These are phyloP conservation scores for Magnolia changhungtana DNA, from an alignment of 164 flowering plant species.

Conservation along the genomic window DNA sequence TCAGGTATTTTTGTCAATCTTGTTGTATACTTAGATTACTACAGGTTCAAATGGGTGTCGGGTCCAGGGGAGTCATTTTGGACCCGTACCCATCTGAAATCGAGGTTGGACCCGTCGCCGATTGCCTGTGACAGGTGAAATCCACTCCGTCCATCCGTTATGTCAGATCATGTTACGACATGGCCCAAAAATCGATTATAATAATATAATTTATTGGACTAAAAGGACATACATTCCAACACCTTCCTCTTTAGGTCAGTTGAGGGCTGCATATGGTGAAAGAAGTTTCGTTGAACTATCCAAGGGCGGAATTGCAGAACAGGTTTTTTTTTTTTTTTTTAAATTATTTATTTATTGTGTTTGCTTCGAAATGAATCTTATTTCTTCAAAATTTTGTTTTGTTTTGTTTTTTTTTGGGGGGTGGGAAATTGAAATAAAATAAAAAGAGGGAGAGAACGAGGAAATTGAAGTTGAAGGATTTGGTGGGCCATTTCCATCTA, in stretches of 20 bases:
- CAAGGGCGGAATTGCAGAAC: not conserved
- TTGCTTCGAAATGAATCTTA: not conserved
- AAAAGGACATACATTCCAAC: no score
- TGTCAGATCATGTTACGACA: no score
- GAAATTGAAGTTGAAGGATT: slow-evolving; percentile 36
- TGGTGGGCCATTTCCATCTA: slow-evolving; percentile 40
- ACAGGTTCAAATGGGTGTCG: no score
- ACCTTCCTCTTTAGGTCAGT: no score
- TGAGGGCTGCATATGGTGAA: not conserved
- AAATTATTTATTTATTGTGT: not conserved
- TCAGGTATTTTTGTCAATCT: not conserved
- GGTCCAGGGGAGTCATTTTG: no score
- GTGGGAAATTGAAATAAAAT: not conserved
- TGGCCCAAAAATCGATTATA: no score
- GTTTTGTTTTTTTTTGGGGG: not conserved
- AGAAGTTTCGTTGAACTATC: not conserved
- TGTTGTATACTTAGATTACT: no score
- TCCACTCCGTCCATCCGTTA: no score
- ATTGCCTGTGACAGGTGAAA: no score
- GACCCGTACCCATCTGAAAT: no score
- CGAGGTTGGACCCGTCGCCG: no score
- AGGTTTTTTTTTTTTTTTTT: not conserved
- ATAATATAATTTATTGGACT: no score
- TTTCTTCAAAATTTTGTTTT: not conserved
- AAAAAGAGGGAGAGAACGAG: slow-evolving; percentile 52